Evolutionary conservation across 2,329 filamentous ascomycete species (phyloP).

Genomic region (Herpotrichia juniperi): DNA sequence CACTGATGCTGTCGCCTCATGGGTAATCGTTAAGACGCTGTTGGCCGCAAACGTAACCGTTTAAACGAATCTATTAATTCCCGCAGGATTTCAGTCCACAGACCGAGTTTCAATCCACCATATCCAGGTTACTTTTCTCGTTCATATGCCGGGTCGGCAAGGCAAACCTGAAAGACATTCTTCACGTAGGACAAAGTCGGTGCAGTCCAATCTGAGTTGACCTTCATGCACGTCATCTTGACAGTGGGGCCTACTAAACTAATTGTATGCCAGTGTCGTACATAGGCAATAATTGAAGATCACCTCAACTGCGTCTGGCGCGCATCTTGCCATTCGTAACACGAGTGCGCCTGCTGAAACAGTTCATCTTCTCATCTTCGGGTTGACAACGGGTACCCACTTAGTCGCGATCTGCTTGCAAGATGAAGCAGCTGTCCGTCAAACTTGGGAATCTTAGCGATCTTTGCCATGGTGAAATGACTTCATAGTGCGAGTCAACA

Average conservation of each 20-base stretch:
- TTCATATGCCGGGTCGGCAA: slow-evolving; percentile 20
- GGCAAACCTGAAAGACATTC: slow-evolving; percentile 22
- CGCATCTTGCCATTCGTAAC: slow-evolving; percentile 14
- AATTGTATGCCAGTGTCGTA: slow-evolving; percentile 2
- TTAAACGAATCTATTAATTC: slow-evolving; percentile 25
- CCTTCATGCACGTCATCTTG: slow-evolving; percentile 20
- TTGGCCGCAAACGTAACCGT: slow-evolving; percentile 25
- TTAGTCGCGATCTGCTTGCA: slow-evolving; percentile 20
- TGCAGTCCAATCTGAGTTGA: slow-evolving; percentile 12
- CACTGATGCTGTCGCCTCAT: not conserved
- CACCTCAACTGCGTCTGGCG: slow-evolving; percentile 14
- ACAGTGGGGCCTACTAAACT: slow-evolving; percentile 11
- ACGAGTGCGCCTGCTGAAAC: slow-evolving; percentile 21
- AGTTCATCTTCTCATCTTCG: not conserved
- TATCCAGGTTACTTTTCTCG: slow-evolving; percentile 24
- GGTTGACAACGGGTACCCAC: slow-evolving; percentile 18
- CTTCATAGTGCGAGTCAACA: not conserved
- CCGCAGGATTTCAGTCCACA: slow-evolving; percentile 31
- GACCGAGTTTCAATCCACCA: slow-evolving; percentile 24
- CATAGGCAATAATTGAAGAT: slow-evolving; percentile 17
- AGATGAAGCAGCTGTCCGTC: not conserved
- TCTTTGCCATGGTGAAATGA: not conserved
- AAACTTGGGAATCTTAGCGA: not conserved
- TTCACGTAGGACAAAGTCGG: slow-evolving; percentile 17
- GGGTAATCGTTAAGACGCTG: not conserved